Evolutionary conservation across 225 moss, liverwort and hornwort genomes (phyloP).

Genomic region (Rhytidiadelphus loreus): DNA sequence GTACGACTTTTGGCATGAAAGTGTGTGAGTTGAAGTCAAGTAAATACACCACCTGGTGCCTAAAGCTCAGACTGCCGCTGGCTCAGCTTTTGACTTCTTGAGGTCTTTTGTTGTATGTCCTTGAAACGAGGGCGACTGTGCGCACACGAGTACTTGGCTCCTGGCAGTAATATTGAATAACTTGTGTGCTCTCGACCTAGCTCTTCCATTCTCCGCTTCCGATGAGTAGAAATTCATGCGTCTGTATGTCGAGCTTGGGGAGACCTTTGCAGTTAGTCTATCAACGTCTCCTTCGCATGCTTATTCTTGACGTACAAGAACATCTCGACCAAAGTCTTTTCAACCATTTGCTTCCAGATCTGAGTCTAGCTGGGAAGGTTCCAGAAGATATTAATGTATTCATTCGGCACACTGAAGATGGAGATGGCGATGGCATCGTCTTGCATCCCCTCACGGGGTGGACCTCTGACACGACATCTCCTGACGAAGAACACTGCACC

Average conservation of each 20-base stretch:
- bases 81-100: not conserved
- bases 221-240: not conserved
- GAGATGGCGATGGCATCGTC: constrained; percentile 13
- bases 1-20: not conserved
- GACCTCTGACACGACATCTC: not conserved
- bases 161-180: not conserved
- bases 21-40: constrained; percentile 1
- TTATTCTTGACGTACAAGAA: not conserved
- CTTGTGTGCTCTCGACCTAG: not conserved
- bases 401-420: not conserved
- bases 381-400: not conserved
- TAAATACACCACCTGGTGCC: not conserved
- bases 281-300: not conserved
- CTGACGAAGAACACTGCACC: not conserved
- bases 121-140: not conserved
- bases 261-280: not conserved
- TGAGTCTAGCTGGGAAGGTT: not conserved
- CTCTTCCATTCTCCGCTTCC: not conserved
- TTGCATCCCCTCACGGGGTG: not conserved
- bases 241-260: not conserved
- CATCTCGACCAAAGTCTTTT: not conserved
- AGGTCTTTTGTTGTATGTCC: not conserved
- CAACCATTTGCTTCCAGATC: not conserved
- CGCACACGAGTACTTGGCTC: not conserved
- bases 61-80: not conserved